Evolutionary conservation across 805 yeast species (phyloP).

Genomic region (Metahyphopichia silvanorum): DNA sequence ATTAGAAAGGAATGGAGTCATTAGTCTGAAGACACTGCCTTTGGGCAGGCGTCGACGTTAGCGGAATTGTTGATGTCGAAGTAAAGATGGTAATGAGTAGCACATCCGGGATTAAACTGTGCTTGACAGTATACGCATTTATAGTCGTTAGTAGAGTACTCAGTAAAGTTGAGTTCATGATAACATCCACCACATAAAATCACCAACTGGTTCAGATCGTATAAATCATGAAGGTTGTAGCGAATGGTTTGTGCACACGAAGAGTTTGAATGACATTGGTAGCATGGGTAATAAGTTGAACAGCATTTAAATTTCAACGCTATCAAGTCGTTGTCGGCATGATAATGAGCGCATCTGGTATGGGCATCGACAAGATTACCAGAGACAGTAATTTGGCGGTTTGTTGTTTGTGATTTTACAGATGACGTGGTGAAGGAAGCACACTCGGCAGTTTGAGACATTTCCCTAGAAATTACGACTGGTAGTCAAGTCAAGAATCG

Average conservation of each 20-base stretch:
- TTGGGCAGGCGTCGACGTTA: too few species aligned
- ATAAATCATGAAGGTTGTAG: not conserved
- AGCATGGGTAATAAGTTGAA: slow-evolving; percentile 34
- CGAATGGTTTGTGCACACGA: not conserved
- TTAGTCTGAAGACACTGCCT: too few species aligned
- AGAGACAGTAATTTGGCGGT: slow-evolving; percentile 1
- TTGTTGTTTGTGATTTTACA: not conserved
- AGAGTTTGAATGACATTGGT: slow-evolving; percentile 34
- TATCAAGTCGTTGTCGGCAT: slow-evolving; percentile 30
- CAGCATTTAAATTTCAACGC: slow-evolving; percentile 41
- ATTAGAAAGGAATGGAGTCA: too few species aligned
- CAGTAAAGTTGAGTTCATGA: slow-evolving; percentile 21
- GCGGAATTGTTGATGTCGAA: too few species aligned
- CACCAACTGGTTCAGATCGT: slow-evolving; percentile 9
- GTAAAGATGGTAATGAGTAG: slow-evolving; percentile 33
- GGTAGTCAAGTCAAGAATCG: too few species aligned
- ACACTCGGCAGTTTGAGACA: too few species aligned
- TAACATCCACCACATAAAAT: slow-evolving; percentile 38
- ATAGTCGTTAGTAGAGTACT: slow-evolving; percentile 16
- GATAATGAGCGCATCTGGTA: slow-evolving; percentile 39
- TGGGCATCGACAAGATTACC: slow-evolving; percentile 21
- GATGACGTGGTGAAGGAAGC: too few species aligned
- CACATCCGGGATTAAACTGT: slow-evolving; percentile 35
- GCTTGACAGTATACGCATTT: slow-evolving; percentile 24
- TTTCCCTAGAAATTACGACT: too few species aligned